These are phyloP conservation scores for Fraxinus sp. DNA, from an alignment of 305 asterid species.

Conservation along the genomic window DNA sequence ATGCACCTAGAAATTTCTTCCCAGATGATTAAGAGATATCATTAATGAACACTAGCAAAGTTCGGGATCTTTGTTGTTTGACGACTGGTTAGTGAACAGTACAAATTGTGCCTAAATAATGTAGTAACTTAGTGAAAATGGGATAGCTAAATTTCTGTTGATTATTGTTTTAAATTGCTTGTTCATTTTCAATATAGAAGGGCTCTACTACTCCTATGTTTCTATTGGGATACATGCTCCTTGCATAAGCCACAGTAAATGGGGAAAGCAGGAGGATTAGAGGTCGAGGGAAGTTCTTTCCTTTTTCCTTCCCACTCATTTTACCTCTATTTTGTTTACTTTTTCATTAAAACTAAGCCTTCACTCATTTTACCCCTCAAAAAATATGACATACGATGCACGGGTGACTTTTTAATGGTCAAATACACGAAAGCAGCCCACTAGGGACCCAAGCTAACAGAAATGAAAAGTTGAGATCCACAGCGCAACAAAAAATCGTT, in stretches of 20 bases:
- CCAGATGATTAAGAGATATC: neutral
- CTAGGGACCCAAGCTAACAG: neutral
- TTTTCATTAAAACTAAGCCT: neutral
- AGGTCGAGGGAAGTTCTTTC: slow-evolving; percentile 1
- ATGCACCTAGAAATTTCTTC: neutral
- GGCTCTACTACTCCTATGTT: neutral
- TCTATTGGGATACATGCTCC: neutral
- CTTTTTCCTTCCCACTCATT: neutral
- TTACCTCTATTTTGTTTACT: neutral
- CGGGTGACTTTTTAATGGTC: neutral
- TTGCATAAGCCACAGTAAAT: neutral
- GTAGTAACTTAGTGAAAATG: neutral
- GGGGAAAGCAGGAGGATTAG: neutral
- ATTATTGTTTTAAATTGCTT: neutral
- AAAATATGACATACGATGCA: neutral
- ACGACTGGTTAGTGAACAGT: neutral
- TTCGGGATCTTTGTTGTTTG: neutral
- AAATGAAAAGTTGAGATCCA: neutral
- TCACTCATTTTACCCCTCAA: neutral
- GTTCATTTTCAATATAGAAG: neutral
- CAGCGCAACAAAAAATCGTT: neutral
- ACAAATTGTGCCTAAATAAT: neutral
- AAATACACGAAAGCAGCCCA: neutral
- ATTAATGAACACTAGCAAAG: neutral
- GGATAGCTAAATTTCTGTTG: neutral